Percentiles rank a stretch among this genome's conserved stretches.
Evolutionary conservation across 768 basidiomycete species (phyloP).

Genomic region (Macrolepiota fuliginosa): DNA sequence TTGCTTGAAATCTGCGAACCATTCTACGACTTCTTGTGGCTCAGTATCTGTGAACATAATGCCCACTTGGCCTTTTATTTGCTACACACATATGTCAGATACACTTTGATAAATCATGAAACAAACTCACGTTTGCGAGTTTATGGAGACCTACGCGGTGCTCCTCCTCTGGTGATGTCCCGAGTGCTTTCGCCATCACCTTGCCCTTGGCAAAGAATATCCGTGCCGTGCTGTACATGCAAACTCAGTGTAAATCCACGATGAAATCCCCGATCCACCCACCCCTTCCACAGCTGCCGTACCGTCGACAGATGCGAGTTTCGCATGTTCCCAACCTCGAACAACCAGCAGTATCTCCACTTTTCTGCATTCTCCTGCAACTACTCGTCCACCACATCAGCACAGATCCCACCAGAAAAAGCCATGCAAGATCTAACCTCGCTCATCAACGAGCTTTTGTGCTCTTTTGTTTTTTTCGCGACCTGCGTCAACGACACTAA

Average conservation of each 20-base stretch:
- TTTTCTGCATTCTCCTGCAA: constrained; percentile 82
- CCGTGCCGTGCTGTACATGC: constrained; percentile 65
- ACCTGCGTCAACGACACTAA: constrained; percentile 93
- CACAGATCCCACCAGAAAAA: background rate
- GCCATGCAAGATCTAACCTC: constrained; percentile 48
- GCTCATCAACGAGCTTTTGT: constrained; percentile 80
- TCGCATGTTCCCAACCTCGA: constrained; percentile 93
- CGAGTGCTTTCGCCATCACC: constrained; percentile 96
- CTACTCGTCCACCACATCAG: constrained; percentile 33
- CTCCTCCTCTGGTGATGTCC: constrained; percentile 84
- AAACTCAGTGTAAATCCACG: background rate
- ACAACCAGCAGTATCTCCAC: constrained; percentile 95
- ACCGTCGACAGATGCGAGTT: constrained; percentile 94
- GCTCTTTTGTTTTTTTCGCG: constrained; percentile 86
- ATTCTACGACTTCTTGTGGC: constrained; percentile 88
- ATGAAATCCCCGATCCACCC: constrained; percentile 23
- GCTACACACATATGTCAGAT: constrained; percentile 39
- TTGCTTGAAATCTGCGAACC: constrained; percentile 90
- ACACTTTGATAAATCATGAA: background rate
- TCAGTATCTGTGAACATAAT: constrained; percentile 88
- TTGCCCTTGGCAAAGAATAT: constrained; percentile 85
- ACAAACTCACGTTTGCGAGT: constrained; percentile 64
- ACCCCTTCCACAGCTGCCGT: constrained; percentile 92
- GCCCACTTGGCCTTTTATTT: constrained; percentile 94
- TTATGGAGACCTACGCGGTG: constrained; percentile 74